These are phyloP conservation scores for Pleurotus cornucopiae DNA, from an alignment of 768 basidiomycete species.

Conservation along the genomic window DNA sequence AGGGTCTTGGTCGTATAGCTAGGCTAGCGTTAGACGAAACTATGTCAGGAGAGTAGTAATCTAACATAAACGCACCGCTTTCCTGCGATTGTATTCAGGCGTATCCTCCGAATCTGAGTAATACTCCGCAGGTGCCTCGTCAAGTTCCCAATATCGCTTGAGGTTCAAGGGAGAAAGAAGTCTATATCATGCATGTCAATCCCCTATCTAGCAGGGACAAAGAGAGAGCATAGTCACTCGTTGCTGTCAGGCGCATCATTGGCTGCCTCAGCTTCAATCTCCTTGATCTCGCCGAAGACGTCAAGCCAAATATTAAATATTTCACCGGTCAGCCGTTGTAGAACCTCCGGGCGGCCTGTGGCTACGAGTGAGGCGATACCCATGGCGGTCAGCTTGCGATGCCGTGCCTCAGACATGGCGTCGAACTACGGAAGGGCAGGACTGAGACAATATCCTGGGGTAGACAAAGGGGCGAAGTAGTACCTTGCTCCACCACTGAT, in stretches of 20 bases:
- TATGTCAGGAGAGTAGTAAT: neutral
- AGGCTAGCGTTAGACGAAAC: slow-evolving; percentile 10
- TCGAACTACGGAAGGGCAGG: slow-evolving; percentile 59
- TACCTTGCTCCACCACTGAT: slow-evolving; percentile 83
- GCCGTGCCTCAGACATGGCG: slow-evolving; percentile 81
- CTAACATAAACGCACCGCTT: slow-evolving; percentile 43
- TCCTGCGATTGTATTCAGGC: slow-evolving; percentile 72
- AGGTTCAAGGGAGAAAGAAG: slow-evolving; percentile 34
- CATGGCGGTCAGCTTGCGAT: slow-evolving; percentile 82
- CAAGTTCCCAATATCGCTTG: slow-evolving; percentile 66
- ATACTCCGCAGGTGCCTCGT: slow-evolving; percentile 52
- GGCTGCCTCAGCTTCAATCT: slow-evolving; percentile 40
- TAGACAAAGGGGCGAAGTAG: slow-evolving; percentile 16
- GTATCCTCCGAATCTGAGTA: slow-evolving; percentile 67
- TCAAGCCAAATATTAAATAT: slow-evolving; percentile 87
- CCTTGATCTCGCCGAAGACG: slow-evolving; percentile 83
- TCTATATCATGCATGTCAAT: neutral
- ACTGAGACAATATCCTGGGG: neutral
- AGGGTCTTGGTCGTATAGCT: slow-evolving; percentile 72
- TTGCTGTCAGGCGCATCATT: slow-evolving; percentile 28
- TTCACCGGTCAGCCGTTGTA: slow-evolving; percentile 67
- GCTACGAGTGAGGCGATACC: slow-evolving; percentile 75
- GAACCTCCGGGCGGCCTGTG: slow-evolving; percentile 68
- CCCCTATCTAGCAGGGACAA: neutral
- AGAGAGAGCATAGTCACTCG: slow-evolving; percentile 19